Evolutionary conservation across 2,329 filamentous ascomycete species (phyloP).

Genomic region (Pyrenophora tritici-repentis): DNA sequence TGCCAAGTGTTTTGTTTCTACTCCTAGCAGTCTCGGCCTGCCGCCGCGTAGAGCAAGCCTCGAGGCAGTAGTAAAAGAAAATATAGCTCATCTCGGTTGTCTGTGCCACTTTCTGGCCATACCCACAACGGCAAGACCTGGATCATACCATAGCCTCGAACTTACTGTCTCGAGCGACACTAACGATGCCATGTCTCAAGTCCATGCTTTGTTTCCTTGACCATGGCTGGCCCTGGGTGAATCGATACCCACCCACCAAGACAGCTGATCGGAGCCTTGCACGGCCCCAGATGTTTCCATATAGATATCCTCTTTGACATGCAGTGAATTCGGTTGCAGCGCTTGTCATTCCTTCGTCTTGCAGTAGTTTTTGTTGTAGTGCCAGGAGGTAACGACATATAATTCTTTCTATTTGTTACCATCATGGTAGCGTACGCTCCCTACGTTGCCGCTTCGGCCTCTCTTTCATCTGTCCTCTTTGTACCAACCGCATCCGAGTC

Average conservation of each 20-base stretch:
- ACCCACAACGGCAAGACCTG: too few species aligned
- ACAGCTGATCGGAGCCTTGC: constrained; percentile 9
- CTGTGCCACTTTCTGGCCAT: too few species aligned
- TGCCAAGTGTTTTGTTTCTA: too few species aligned
- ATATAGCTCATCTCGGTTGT: too few species aligned
- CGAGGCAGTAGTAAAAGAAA: too few species aligned
- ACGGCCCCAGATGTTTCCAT: constrained; percentile 7
- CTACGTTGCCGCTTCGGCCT: constrained; percentile 29
- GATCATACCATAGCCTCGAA: too few species aligned
- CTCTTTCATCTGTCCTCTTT: constrained; percentile 26
- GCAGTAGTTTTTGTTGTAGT: constrained; percentile 6
- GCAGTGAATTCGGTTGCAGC: not conserved
- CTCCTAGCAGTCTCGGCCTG: too few species aligned
- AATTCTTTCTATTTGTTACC: constrained; percentile 10
- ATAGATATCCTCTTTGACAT: constrained; percentile 13
- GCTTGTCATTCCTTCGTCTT: constrained; percentile 21
- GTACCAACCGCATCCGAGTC: constrained; percentile 14
- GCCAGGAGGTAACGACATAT: not conserved
- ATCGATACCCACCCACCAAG: constrained; percentile 7
- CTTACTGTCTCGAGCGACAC: too few species aligned
- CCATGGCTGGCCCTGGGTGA: constrained; percentile 5
- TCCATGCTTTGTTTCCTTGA: constrained; percentile 1
- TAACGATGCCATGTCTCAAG: constrained; percentile 3
- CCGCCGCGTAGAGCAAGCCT: too few species aligned
- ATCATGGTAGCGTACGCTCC: constrained; percentile 37